Evolutionary conservation across 148 eudicot genomes (phyloP).

Genomic region (Fagopyrum homotropicum): DNA sequence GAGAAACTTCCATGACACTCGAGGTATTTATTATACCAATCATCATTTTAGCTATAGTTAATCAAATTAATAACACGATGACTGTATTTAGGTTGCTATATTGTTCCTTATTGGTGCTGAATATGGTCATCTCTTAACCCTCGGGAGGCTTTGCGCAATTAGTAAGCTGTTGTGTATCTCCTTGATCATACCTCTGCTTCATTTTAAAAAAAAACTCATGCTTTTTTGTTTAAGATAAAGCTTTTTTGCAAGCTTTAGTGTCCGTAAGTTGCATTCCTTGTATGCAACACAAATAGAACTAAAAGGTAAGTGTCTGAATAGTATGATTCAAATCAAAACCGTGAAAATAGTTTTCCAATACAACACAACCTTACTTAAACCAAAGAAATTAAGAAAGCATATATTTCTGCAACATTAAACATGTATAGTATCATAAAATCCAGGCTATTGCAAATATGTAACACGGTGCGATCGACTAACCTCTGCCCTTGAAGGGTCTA

Average conservation of each 20-base stretch:
- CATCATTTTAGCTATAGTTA: background rate
- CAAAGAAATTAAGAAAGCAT: no score
- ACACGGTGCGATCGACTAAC: no score
- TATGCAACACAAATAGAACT: conserved; percentile 48
- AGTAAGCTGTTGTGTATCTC: conserved; percentile 28
- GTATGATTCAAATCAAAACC: background rate
- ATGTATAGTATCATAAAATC: no score
- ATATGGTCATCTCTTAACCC: conserved; percentile 80
- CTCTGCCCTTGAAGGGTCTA: no score
- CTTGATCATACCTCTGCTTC: background rate
- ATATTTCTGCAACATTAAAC: no score
- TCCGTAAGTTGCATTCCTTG: conserved; percentile 58
- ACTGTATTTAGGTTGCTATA: conserved; percentile 51
- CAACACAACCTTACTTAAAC: no score
- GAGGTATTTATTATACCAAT: conserved; percentile 37
- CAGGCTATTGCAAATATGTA: no score
- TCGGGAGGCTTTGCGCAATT: conserved; percentile 69
- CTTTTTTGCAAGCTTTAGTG: conserved; percentile 75
- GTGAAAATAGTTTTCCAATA: no score
- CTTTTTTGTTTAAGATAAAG: conserved; percentile 31
- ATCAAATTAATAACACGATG: background rate
- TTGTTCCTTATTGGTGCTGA: conserved; percentile 63
- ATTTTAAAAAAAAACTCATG: background rate
- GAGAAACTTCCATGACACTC: conserved; percentile 89
- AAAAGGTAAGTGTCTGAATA: conserved; percentile 32